A percentile compares a stretch with the other conserved stretches of the same genome.
phyloP scores from a whole-genome alignment of 2,329 filamentous ascomycete species.

The Kalmusia sp. region DNA sequence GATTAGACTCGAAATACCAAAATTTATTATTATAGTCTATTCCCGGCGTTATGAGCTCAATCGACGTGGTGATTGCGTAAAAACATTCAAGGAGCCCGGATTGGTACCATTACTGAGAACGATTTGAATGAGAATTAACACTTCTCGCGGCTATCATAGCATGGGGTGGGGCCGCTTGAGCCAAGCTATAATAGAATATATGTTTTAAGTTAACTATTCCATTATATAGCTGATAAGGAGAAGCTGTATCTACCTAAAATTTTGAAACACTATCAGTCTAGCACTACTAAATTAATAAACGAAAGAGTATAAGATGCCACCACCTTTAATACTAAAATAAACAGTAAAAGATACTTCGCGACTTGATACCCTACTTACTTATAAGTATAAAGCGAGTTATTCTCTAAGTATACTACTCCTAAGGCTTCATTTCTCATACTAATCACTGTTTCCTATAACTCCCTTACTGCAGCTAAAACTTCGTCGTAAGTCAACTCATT shows the following conservation, averaged over 20 bases:
- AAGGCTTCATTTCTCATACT: neutral
- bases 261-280: neutral
- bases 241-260: neutral
- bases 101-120: neutral
- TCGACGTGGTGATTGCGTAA: neutral
- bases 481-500: neutral
- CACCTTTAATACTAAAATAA: neutral
- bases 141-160: neutral
- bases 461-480: conserved; percentile 1
- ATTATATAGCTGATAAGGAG: no score
- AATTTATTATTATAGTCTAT: neutral
- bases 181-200: no score
- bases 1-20: neutral
- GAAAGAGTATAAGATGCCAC: neutral
- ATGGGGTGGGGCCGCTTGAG: no score
- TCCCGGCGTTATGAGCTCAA: neutral
- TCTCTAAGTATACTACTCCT: neutral
- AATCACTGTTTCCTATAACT: neutral
- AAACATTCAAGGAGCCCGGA: neutral
- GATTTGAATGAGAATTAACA: neutral
- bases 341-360: neutral
- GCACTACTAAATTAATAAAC: neutral
- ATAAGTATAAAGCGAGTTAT: neutral
- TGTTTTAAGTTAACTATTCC: neutral
- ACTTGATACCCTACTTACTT: neutral